Evolutionary conservation across 2,329 filamentous ascomycete species (phyloP).

Genomic region (Rhytidhysteron rufulum): DNA sequence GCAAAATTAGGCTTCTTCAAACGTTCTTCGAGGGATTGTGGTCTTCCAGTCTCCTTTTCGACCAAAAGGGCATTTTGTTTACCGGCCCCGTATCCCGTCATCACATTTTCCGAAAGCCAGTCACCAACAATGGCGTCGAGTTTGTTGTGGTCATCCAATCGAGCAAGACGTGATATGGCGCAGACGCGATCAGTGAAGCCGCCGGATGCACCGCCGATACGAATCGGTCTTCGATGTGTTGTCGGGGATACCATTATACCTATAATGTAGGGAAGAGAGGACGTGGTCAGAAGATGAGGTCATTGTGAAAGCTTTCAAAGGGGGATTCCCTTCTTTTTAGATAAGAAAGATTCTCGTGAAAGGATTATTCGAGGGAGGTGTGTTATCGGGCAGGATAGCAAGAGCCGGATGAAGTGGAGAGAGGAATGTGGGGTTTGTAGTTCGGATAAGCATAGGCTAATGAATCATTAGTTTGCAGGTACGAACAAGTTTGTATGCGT

Average conservation of each 20-base stretch:
- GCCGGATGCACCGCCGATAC: slow-evolving; percentile 19
- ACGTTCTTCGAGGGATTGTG: slow-evolving; percentile 7
- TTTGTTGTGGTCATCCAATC: slow-evolving; percentile 9
- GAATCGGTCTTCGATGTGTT: not conserved
- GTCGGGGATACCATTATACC: not conserved
- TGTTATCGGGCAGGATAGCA: not conserved
- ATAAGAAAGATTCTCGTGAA: too few relatives aligned
- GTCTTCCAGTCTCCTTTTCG: slow-evolving; percentile 25
- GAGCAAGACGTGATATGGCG: slow-evolving; percentile 35
- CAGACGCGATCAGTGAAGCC: slow-evolving; percentile 40
- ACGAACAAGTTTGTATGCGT: too few relatives aligned
- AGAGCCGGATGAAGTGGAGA: not conserved
- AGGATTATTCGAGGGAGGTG: not conserved
- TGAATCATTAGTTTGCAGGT: not conserved
- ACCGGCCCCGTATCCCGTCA: slow-evolving; percentile 13
- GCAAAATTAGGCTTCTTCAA: slow-evolving; percentile 35
- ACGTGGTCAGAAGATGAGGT: not conserved
- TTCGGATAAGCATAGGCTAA: not conserved
- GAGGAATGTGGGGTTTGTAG: not conserved
- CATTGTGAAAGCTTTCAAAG: too few relatives aligned
- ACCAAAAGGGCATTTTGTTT: slow-evolving; percentile 15
- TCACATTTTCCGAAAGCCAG: slow-evolving; percentile 17
- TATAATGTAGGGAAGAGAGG: too few relatives aligned
- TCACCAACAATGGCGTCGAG: slow-evolving; percentile 20
- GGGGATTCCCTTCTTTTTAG: too few relatives aligned